Percentiles rank a stretch among this genome's conserved stretches.
These are phyloP conservation scores for Acacia confusa DNA, from an alignment of 306 rosid genomes.

Conservation along the genomic window DNA sequence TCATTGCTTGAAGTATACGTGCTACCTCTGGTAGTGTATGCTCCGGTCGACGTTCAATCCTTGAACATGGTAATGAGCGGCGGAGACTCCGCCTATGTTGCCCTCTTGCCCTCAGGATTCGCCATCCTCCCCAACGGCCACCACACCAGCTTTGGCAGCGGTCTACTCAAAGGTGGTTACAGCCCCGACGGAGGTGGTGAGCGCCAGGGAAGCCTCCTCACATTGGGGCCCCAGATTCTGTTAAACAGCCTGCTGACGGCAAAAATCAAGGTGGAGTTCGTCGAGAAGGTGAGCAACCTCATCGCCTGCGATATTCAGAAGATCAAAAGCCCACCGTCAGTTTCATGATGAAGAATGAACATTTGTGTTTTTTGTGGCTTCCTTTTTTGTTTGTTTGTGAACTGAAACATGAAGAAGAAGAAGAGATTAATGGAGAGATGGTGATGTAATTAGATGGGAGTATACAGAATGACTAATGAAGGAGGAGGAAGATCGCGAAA, in stretches of 20 bases:
- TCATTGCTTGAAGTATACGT: not conserved
- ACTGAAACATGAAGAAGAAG: not conserved
- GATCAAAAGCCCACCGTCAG: conserved; percentile 63
- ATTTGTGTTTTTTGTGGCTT: not conserved
- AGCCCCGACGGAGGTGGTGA: not conserved
- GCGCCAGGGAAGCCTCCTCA: conserved; percentile 53
- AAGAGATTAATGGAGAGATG: not conserved
- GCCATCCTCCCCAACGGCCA: conserved; percentile 54
- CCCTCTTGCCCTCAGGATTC: conserved; percentile 31
- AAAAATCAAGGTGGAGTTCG: conserved; percentile 60
- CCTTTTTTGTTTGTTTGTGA: not conserved
- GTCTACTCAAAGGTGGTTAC: not conserved
- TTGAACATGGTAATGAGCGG: conserved; percentile 55
- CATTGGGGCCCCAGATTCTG: conserved; percentile 71
- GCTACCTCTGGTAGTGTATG: conserved; percentile 47
- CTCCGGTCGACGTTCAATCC: conserved; percentile 59
- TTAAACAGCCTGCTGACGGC: conserved; percentile 45
- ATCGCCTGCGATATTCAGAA: conserved; percentile 62
- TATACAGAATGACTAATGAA: conserved; percentile 27
- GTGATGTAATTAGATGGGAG: conserved; percentile 9
- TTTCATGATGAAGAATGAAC: conserved; percentile 20
- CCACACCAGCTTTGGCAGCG: not conserved
- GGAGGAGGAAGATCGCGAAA: conserved; percentile 1
- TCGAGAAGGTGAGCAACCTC: conserved; percentile 55
- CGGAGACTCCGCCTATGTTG: conserved; percentile 63